These are phyloP conservation scores for Gypsophila paniculata DNA, from an alignment of 179 eudicot species.

Conservation along the genomic window DNA sequence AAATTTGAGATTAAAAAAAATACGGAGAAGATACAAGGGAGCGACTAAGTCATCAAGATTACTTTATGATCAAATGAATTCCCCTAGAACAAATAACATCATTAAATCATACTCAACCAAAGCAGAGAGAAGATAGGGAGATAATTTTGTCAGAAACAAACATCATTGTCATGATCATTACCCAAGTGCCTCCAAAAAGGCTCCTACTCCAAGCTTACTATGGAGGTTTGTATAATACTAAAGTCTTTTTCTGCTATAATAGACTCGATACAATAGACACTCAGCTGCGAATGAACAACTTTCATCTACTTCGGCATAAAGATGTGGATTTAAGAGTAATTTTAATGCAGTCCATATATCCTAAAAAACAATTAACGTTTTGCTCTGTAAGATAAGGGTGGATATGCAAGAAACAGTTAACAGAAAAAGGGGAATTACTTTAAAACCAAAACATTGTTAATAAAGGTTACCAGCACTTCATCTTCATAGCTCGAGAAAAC, in stretches of 20 bases:
- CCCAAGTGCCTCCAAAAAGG: constrained; percentile 8
- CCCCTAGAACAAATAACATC: background rate
- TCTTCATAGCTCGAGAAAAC: constrained; percentile 80
- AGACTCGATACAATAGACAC: background rate
- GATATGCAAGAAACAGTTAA: constrained; percentile 1
- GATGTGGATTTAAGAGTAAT: background rate
- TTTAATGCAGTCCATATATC: background rate
- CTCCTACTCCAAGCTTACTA: background rate
- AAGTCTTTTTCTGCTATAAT: background rate
- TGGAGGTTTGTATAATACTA: background rate
- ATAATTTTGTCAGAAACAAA: background rate
- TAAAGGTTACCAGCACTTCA: constrained; percentile 75
- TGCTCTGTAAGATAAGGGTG: background rate
- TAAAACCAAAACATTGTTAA: background rate
- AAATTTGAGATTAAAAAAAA: constrained; percentile 2
- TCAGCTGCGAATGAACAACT: background rate
- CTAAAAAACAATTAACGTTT: background rate
- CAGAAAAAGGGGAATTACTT: background rate
- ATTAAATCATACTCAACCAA: background rate
- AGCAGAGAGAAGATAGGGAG: background rate
- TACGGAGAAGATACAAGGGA: background rate
- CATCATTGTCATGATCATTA: constrained; percentile 6
- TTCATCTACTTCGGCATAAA: background rate
- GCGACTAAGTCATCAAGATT: background rate
- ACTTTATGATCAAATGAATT: background rate